These are phyloP conservation scores for Camellia lanceoleosa DNA, from an alignment of 148 eudicot species.

Conservation along the genomic window DNA sequence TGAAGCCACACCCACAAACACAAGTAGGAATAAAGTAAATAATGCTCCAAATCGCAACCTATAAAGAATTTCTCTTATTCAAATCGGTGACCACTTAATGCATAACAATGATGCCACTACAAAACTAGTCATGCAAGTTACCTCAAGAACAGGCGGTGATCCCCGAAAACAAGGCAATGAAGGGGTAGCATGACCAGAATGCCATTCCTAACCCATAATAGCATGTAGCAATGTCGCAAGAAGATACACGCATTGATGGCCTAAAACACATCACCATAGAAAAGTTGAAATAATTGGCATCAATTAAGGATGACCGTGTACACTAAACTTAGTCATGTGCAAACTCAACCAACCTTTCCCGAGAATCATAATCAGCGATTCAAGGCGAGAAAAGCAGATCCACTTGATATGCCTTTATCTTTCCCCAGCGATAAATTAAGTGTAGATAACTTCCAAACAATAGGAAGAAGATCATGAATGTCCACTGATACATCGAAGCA, in stretches of 20 bases:
- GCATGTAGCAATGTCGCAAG: constrained; percentile 54
- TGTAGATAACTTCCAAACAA: constrained; percentile 77
- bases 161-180: constrained; percentile 72
- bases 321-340: not conserved
- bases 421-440: constrained; percentile 70
- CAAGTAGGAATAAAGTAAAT: not conserved
- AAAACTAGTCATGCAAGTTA: constrained; percentile 21
- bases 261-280: constrained; percentile 32
- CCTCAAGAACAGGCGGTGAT: constrained; percentile 86
- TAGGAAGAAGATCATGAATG: constrained; percentile 69
- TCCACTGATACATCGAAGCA: constrained; percentile 87
- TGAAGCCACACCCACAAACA: not conserved
- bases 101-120: not conserved
- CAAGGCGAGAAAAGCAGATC: constrained; percentile 47
- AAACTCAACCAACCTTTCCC: constrained; percentile 65
- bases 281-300: constrained; percentile 16
- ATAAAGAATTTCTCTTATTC: not conserved
- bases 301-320: not conserved
- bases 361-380: constrained; percentile 54
- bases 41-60: not conserved
- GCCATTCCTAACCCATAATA: constrained; percentile 78
- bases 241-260: constrained; percentile 65
- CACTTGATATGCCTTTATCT: constrained; percentile 44
- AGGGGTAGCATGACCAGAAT: constrained; percentile 64
- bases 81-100: not conserved